phyloP scores from a whole-genome alignment of 1,284 basidiomycete species.

The Leccinum griseonigrum region DNA sequence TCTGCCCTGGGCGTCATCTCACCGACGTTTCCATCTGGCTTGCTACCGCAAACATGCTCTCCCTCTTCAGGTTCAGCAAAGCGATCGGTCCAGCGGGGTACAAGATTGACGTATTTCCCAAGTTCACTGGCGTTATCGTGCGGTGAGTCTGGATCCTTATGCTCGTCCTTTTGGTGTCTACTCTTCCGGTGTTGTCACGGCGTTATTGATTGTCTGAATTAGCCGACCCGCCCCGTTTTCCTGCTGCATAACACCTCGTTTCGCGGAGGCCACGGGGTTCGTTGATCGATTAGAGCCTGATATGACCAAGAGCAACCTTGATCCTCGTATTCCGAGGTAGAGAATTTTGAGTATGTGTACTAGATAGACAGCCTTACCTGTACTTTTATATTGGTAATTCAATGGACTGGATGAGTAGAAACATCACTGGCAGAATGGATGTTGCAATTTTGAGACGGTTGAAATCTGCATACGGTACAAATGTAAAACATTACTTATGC shows the following conservation, averaged over 20 bases:
- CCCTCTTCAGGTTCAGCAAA: slow-evolving; percentile 21
- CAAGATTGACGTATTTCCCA: slow-evolving; percentile 23
- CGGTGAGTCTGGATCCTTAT: slow-evolving; percentile 14
- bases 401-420: background rate
- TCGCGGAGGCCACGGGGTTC: slow-evolving; percentile 6
- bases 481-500: background rate
- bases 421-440: background rate
- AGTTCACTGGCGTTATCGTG: slow-evolving; percentile 14
- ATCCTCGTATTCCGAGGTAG: background rate
- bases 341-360: background rate
- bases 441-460: background rate
- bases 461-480: background rate
- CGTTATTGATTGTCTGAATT: background rate
- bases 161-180: background rate
- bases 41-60: slow-evolving; percentile 15
- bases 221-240: slow-evolving; percentile 20
- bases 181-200: background rate
- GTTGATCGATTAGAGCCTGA: slow-evolving; percentile 2
- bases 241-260: slow-evolving; percentile 24
- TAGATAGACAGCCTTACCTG: background rate
- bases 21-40: slow-evolving; percentile 21
- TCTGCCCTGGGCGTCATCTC: slow-evolving; percentile 25
- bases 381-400: background rate
- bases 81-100: slow-evolving; percentile 25
- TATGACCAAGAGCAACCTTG: background rate